Percentiles rank a stretch among this genome's conserved stretches.
Conservation (phyloP, 108 stramenopile species). For the Epithemia pelagica region DNA sequence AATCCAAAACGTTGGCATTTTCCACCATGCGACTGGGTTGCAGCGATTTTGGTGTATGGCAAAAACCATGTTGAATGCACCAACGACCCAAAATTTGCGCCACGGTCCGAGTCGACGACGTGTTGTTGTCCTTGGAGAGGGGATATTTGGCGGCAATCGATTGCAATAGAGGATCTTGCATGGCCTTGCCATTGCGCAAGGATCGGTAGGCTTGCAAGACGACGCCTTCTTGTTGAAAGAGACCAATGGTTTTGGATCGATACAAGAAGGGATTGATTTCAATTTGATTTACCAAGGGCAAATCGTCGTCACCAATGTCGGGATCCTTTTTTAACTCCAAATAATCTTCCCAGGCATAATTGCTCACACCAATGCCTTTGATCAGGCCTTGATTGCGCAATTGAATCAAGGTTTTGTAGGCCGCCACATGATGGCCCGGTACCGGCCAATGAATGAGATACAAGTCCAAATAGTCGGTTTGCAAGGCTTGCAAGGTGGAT, state of each 20-base stretch:
- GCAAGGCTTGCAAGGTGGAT: slow-evolving; percentile 66
- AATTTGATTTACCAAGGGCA: slow-evolving; percentile 85
- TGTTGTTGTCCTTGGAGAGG: neutral
- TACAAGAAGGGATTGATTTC: slow-evolving; percentile 92
- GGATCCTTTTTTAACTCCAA: slow-evolving; percentile 56
- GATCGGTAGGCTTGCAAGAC: slow-evolving; percentile 85
- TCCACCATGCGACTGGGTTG: slow-evolving; percentile 79
- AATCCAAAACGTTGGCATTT: slow-evolving; percentile 89
- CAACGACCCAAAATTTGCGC: slow-evolving; percentile 91
- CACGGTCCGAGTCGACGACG: slow-evolving; percentile 37
- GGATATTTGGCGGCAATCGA: slow-evolving; percentile 35
- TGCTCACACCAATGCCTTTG: slow-evolving; percentile 50
- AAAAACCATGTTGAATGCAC: slow-evolving; percentile 87
- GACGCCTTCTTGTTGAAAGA: slow-evolving; percentile 65
- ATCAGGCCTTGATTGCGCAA: slow-evolving; percentile 64
- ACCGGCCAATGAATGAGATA: slow-evolving; percentile 93
- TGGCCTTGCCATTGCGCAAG: slow-evolving; percentile 82
- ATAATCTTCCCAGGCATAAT: slow-evolving; percentile 80
- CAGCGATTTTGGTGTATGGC: slow-evolving; percentile 85
- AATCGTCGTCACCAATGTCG: slow-evolving; percentile 15
- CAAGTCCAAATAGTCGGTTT: slow-evolving; percentile 85
- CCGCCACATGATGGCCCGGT: slow-evolving; percentile 77
- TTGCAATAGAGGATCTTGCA: slow-evolving; percentile 58
- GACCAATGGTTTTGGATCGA: slow-evolving; percentile 70
- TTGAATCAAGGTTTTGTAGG: slow-evolving; percentile 66